These are phyloP conservation scores for Piper longum DNA, from an alignment of 164 flowering plant genomes.

Conservation along the genomic window DNA sequence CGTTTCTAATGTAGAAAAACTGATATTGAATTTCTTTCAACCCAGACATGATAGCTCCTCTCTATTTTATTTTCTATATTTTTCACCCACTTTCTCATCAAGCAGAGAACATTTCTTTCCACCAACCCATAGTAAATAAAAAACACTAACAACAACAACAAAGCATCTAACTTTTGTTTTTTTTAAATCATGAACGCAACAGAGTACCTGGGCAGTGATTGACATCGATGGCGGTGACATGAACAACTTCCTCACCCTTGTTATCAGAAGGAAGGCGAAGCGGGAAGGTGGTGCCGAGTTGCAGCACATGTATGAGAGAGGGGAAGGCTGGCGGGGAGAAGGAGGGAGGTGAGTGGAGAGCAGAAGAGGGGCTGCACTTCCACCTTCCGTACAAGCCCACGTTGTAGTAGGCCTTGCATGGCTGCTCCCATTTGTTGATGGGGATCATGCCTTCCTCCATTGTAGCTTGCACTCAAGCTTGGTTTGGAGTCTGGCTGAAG, in stretches of 20 bases:
- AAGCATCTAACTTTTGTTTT: too few species aligned
- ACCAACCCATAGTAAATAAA: too few species aligned
- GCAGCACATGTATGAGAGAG: conserved; percentile 49
- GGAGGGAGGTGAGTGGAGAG: conserved; percentile 67
- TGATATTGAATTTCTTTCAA: too few species aligned
- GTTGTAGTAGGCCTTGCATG: conserved; percentile 72
- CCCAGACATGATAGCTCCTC: too few species aligned
- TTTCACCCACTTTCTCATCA: too few species aligned
- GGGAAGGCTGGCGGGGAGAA: conserved; percentile 57
- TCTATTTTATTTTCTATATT: too few species aligned
- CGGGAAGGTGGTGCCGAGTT: conserved; percentile 34
- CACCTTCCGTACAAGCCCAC: conserved; percentile 50
- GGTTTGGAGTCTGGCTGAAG: too few species aligned
- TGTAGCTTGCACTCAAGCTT: neutral
- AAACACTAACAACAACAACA: too few species aligned
- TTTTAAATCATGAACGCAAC: neutral
- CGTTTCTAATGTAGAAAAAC: too few species aligned
- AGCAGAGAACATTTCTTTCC: too few species aligned
- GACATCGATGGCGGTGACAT: conserved; percentile 65
- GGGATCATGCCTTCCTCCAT: conserved; percentile 71
- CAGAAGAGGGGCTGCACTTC: conserved; percentile 58
- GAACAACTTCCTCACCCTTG: conserved; percentile 15
- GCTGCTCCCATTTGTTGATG: conserved; percentile 37
- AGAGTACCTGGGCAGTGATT: conserved; percentile 72
- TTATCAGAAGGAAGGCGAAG: conserved; percentile 38